Conservation (phyloP, 345 rosid genomes). For the Pugionium cornutum region DNA sequence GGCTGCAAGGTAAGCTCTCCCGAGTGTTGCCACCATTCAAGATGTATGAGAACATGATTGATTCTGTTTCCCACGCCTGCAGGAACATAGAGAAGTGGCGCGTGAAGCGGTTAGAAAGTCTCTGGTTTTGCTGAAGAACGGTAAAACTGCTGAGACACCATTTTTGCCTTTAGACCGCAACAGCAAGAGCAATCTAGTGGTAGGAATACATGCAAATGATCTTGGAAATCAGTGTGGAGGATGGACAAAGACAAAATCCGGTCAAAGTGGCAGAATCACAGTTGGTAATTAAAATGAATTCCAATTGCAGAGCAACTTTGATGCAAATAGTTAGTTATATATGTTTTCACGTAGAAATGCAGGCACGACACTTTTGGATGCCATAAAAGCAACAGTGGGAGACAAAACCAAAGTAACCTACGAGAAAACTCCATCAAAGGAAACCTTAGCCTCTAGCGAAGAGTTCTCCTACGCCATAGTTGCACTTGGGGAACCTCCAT, state of each 20-base stretch:
- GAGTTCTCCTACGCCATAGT: slow-evolving; percentile 65
- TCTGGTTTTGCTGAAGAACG: slow-evolving; percentile 73
- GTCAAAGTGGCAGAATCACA: slow-evolving; percentile 69
- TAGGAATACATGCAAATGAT: slow-evolving; percentile 72
- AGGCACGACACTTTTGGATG: slow-evolving; percentile 88
- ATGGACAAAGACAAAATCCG: slow-evolving; percentile 68
- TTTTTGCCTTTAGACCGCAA: slow-evolving; percentile 62
- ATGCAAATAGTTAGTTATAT: neutral
- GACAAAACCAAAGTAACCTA: slow-evolving; percentile 62
- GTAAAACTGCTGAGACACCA: slow-evolving; percentile 48
- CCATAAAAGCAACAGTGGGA: slow-evolving; percentile 60
- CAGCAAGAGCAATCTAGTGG: slow-evolving; percentile 61
- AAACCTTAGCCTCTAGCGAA: slow-evolving; percentile 45
- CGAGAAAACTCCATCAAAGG: slow-evolving; percentile 58
- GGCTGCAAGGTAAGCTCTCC: slow-evolving; percentile 68
- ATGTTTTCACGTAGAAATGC: slow-evolving; percentile 7
- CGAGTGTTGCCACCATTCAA: neutral
- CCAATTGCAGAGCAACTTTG: neutral
- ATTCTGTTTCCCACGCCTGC: neutral
- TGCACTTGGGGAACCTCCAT: slow-evolving; percentile 80
- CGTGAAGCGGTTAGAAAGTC: slow-evolving; percentile 89
- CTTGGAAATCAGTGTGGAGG: slow-evolving; percentile 89
- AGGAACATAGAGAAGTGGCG: slow-evolving; percentile 68
- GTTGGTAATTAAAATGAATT: slow-evolving; percentile 45
- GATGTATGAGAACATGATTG: slow-evolving; percentile 5